Percentiles rank a stretch among this genome's conserved stretches.
Conservation (phyloP, 2,329 filamentous ascomycete species). For the Fusarium sp. region DNA sequence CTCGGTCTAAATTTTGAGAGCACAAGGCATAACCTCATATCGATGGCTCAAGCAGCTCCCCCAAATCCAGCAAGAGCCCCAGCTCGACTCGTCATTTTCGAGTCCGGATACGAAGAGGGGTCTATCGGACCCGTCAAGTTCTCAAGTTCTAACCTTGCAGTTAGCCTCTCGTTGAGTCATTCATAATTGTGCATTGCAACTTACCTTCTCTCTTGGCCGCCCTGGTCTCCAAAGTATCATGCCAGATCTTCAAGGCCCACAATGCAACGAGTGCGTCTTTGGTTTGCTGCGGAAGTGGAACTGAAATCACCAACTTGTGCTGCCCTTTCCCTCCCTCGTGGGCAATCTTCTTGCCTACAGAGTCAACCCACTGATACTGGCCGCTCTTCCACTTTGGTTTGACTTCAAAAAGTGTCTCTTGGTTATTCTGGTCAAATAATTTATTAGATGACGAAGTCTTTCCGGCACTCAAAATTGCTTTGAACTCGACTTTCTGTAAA, state of each 20-base stretch:
- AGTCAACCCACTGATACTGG: constrained; percentile 22
- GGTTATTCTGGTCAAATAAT: constrained; percentile 5
- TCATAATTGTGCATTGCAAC: fast-evolving
- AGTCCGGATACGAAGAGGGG: fast-evolving
- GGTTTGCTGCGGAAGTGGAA: neutral
- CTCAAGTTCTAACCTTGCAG: neutral
- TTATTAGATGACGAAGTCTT: constrained; percentile 11
- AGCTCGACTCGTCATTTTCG: neutral
- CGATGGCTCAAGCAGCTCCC: neutral
- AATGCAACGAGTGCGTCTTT: constrained; percentile 20
- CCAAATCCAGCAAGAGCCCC: neutral
- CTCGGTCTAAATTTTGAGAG: neutral
- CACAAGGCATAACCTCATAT: neutral
- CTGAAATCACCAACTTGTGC: neutral
- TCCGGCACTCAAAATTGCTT: constrained; percentile 11
- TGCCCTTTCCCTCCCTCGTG: neutral
- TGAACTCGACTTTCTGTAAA: neutral
- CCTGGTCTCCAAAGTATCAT: neutral
- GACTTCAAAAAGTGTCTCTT: constrained; percentile 10
- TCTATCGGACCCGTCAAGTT: neutral
- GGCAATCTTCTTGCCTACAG: neutral
- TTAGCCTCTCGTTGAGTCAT: neutral
- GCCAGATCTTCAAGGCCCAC: constrained; percentile 31
- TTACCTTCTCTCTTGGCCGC: neutral
- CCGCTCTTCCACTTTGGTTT: constrained; percentile 12